Conservation (phyloP, 2,329 filamentous ascomycete species). For the Colletotrichum cereale region DNA sequence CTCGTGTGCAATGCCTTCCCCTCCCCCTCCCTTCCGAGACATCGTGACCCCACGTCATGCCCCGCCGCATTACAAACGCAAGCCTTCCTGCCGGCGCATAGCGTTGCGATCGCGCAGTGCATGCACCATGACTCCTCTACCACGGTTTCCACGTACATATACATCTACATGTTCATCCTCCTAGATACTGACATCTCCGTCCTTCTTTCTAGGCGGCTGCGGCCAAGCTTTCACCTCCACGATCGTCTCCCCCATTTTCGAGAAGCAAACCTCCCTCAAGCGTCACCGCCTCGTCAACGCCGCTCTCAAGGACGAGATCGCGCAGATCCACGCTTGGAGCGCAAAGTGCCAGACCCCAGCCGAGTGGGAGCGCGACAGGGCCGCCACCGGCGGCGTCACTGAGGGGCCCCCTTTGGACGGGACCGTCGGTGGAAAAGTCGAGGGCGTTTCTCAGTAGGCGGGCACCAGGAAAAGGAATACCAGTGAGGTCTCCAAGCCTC, state of each 20-base stretch:
- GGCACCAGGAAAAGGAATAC: not conserved
- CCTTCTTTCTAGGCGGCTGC: constrained; percentile 65
- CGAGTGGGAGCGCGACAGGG: constrained; percentile 81
- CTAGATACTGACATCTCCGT: not conserved
- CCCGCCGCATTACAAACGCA: constrained; percentile 22
- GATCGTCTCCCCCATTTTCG: constrained; percentile 75
- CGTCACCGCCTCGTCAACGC: constrained; percentile 89
- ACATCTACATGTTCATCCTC: constrained; percentile 4
- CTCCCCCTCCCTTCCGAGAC: constrained; percentile 1
- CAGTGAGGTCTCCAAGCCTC: not conserved
- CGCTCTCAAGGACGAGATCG: constrained; percentile 87
- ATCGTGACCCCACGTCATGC: constrained; percentile 30
- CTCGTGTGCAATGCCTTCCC: not conserved
- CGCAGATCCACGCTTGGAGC: constrained; percentile 93
- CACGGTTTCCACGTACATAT: no score
- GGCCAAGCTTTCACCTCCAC: constrained; percentile 71
- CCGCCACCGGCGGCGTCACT: constrained; percentile 45
- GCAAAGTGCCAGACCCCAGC: constrained; percentile 93
- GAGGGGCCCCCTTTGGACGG: constrained; percentile 57
- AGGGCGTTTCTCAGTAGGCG: constrained; percentile 47
- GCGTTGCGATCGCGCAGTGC: constrained; percentile 27
- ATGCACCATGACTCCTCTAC: not conserved
- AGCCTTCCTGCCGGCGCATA: constrained; percentile 9
- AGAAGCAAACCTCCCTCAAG: constrained; percentile 81
- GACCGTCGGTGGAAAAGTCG: constrained; percentile 58